Percentiles rank a stretch among this genome's conserved stretches.
phyloP scores from a whole-genome alignment of 129 eudicot species.

The Chrysanthemum lavandulifolium region DNA sequence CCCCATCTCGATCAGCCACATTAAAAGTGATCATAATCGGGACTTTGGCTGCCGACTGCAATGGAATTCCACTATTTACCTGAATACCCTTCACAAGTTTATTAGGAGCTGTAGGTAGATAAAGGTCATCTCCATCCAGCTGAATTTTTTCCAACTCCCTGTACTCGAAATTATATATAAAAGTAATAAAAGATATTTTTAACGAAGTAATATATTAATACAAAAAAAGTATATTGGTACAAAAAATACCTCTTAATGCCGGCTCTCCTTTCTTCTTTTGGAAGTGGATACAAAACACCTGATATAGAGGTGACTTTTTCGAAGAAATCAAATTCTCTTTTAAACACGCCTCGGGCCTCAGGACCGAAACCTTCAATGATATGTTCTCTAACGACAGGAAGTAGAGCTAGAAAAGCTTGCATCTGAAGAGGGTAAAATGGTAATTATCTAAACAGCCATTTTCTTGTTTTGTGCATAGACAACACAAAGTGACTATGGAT shows the following conservation, averaged over 20 bases:
- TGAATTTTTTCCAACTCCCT: slow-evolving; percentile 94
- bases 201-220: slow-evolving; percentile 10
- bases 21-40: slow-evolving; percentile 98
- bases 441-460: neutral
- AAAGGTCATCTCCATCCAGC: slow-evolving; percentile 82
- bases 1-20: slow-evolving; percentile 83
- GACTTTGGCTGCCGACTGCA: slow-evolving; percentile 99
- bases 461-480: slow-evolving; percentile 4
- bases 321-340: slow-evolving; percentile 94
- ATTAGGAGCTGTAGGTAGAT: slow-evolving; percentile 92
- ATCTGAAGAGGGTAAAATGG: slow-evolving; percentile 44
- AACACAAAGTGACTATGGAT: slow-evolving; percentile 4
- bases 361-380: slow-evolving; percentile 79
- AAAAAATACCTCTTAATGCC: slow-evolving; percentile 74
- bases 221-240: slow-evolving; percentile 19
- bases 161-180: slow-evolving; percentile 21
- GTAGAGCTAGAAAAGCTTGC: slow-evolving; percentile 57
- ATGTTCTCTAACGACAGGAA: slow-evolving; percentile 76
- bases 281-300: slow-evolving; percentile 86
- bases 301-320: slow-evolving; percentile 97
- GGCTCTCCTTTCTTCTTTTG: slow-evolving; percentile 95
- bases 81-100: slow-evolving; percentile 93
- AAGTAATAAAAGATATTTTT: neutral
- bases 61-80: slow-evolving; percentile 93
- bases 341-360: slow-evolving; percentile 76